These are phyloP conservation scores for Cupressus sempervirens DNA, from an alignment of 75 land plant species.

Conservation along the genomic window DNA sequence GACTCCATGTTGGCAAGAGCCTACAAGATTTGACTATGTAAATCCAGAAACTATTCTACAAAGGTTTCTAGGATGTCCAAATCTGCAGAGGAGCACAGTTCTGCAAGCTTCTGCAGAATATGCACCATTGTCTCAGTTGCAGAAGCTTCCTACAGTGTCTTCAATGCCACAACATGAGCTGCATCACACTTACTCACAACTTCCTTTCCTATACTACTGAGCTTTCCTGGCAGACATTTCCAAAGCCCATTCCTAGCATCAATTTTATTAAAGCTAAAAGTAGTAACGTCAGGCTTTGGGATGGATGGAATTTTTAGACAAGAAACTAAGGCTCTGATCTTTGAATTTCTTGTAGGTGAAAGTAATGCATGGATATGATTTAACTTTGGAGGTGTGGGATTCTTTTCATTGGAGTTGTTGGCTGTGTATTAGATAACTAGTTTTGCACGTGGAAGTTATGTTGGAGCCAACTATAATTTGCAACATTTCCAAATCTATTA, in stretches of 20 bases:
- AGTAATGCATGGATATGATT: background rate
- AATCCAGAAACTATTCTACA: slow-evolving; percentile 6
- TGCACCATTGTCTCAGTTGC: slow-evolving; percentile 10
- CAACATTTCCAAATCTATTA: no score
- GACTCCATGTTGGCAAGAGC: background rate
- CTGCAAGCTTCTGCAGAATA: slow-evolving; percentile 1
- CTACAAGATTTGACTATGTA: slow-evolving; percentile 6
- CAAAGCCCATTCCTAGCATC: background rate
- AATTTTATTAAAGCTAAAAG: background rate
- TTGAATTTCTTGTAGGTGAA: background rate
- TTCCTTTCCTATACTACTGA: slow-evolving; percentile 6
- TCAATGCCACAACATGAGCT: slow-evolving; percentile 4
- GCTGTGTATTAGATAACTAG: no score
- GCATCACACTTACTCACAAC: slow-evolving; percentile 10
- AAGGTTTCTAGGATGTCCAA: background rate
- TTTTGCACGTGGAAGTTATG: no score
- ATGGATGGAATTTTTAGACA: background rate
- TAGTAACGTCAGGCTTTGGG: background rate
- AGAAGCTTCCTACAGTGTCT: slow-evolving; percentile 12
- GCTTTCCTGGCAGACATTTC: slow-evolving; percentile 5
- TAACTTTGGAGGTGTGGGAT: slow-evolving; percentile 5
- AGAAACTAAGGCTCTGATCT: slow-evolving; percentile 4
- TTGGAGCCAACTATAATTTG: no score
- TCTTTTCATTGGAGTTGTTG: no score
- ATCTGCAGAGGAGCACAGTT: slow-evolving; percentile 9